Conservation (phyloP, 2,329 filamentous ascomycete species). For the Pseudocercospora cruenta region DNA sequence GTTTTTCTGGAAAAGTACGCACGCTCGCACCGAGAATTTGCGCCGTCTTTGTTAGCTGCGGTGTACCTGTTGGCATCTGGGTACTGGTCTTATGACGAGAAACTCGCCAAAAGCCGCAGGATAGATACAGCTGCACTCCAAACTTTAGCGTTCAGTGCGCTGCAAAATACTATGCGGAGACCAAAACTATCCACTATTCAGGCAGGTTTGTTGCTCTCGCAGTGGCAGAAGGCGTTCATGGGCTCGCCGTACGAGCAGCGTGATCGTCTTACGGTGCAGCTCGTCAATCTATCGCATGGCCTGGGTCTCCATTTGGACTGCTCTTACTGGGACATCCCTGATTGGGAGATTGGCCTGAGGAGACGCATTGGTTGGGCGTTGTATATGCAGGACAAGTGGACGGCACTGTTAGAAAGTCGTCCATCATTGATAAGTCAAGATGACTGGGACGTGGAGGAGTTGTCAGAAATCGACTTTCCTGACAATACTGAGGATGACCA, state of each 20-base stretch:
- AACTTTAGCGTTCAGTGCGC: conserved; percentile 42
- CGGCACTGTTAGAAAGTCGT: conserved; percentile 34
- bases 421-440: conserved; percentile 31
- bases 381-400: conserved; percentile 39
- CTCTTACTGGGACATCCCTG: conserved; percentile 34
- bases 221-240: conserved; percentile 40
- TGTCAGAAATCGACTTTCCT: conserved; percentile 37
- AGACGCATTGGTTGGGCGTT: conserved; percentile 36
- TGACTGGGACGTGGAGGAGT: conserved; percentile 33
- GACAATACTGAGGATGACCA: conserved; percentile 35
- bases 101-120: conserved; percentile 51
- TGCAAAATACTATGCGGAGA: conserved; percentile 42
- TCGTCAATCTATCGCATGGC: conserved; percentile 45
- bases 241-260: conserved; percentile 26
- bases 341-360: conserved; percentile 37
- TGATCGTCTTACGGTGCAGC: conserved; percentile 39
- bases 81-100: conserved; percentile 63
- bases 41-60: conserved; percentile 61
- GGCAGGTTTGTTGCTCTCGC: conserved; percentile 43
- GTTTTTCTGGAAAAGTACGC: conserved; percentile 66
- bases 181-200: conserved; percentile 49
- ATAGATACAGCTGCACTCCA: conserved; percentile 45
- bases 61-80: conserved; percentile 66
- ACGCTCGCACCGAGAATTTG: conserved; percentile 61
- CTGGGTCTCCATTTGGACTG: conserved; percentile 43